Conservation (phyloP, 2,329 filamentous ascomycete species). For the Colletotrichum higginsianum region DNA sequence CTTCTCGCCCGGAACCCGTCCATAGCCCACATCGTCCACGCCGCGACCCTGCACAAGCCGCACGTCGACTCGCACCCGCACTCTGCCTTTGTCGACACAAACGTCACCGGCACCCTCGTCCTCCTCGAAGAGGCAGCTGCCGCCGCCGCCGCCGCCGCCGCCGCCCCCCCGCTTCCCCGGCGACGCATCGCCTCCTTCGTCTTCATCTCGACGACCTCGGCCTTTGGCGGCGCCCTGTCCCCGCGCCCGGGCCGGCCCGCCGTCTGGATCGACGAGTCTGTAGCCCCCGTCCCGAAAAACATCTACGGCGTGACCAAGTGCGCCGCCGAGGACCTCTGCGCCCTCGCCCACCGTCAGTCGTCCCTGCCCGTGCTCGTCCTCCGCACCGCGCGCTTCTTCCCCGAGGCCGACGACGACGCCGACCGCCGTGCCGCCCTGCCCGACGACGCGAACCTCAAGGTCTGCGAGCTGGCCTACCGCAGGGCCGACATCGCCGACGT, state of each 20-base stretch:
- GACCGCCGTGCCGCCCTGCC: conserved; percentile 53
- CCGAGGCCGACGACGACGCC: conserved; percentile 62
- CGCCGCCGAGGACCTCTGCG: conserved; percentile 64
- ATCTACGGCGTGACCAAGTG: conserved; percentile 65
- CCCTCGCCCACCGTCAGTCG: conserved; percentile 56
- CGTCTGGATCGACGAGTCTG: conserved; percentile 60
- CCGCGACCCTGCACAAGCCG: conserved; percentile 64
- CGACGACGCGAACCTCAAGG: conserved; percentile 60
- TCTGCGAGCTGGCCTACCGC: conserved; percentile 63
- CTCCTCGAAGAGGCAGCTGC: conserved; percentile 58
- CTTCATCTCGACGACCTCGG: conserved; percentile 63
- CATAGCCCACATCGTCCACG: conserved; percentile 60
- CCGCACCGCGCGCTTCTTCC: conserved; percentile 65
- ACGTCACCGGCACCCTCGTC: conserved; percentile 59
- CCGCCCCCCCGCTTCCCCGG: neutral
- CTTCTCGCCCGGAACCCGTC: conserved; percentile 50
- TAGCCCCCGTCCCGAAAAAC: conserved; percentile 61
- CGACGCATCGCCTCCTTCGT: conserved; percentile 56
- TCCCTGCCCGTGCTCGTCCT: conserved; percentile 59
- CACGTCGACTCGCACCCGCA: conserved; percentile 62
- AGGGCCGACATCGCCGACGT: conserved; percentile 61
- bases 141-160: conserved; percentile 38
- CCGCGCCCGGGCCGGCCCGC: conserved; percentile 55
- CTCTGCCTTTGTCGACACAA: conserved; percentile 60
- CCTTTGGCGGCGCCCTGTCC: conserved; percentile 59